Conservation (phyloP, 2,329 filamentous ascomycete genomes). For the Trichoderma afroharzianum region DNA sequence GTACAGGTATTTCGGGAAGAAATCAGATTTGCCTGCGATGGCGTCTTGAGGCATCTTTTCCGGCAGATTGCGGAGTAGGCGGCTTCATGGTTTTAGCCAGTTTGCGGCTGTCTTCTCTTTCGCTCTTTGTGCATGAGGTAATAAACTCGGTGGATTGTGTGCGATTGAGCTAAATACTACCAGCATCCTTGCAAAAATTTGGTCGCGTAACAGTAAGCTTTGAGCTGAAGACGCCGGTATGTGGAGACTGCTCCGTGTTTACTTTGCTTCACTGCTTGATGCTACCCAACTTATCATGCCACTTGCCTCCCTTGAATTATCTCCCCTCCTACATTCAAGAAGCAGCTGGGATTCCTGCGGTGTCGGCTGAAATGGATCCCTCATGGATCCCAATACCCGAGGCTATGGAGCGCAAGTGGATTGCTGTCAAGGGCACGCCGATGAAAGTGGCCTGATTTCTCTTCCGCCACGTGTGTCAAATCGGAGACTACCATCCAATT, state of each 20-base stretch:
- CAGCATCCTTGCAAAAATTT: background rate
- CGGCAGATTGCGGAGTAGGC: background rate
- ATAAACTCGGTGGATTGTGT: background rate
- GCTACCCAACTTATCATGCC: background rate
- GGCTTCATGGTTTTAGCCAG: background rate
- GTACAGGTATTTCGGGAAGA: background rate
- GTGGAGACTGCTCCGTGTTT: background rate
- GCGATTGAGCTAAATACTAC: background rate
- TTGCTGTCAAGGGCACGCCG: background rate
- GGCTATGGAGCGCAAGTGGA: background rate
- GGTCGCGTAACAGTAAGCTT: background rate
- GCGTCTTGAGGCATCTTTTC: background rate
- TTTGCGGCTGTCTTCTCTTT: background rate
- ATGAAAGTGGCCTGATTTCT: constrained; percentile 11
- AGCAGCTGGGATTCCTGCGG: background rate
- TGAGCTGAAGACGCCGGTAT: background rate
- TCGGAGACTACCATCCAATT: background rate
- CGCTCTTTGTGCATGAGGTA: background rate
- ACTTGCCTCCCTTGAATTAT: background rate
- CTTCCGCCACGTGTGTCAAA: background rate
- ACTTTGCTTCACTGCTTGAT: background rate
- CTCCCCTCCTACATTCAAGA: background rate
- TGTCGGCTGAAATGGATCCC: constrained; percentile 11
- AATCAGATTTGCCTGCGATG: background rate
- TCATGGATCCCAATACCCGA: background rate